Percentiles rank a stretch among this genome's conserved stretches.
These are phyloP conservation scores for Lepiota subincarnata DNA, from an alignment of 768 basidiomycete genomes.

Conservation along the genomic window DNA sequence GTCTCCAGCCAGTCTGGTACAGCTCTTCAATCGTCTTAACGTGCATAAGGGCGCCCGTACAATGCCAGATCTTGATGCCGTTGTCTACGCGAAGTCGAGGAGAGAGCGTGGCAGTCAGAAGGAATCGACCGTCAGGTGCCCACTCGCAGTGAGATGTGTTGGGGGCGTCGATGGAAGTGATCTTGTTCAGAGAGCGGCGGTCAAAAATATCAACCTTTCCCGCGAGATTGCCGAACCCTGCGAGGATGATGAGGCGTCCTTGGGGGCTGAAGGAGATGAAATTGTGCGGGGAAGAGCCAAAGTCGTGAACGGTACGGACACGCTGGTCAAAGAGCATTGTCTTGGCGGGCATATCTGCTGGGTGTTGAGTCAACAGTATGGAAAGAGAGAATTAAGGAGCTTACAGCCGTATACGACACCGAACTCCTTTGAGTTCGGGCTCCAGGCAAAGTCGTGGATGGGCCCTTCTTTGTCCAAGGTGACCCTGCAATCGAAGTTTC, in stretches of 20 bases:
- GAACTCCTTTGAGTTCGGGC: conserved; percentile 95
- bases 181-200: conserved; percentile 76
- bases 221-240: conserved; percentile 95
- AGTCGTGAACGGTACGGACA: conserved; percentile 83
- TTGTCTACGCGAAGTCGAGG: conserved; percentile 96
- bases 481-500: conserved; percentile 91
- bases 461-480: conserved; percentile 93
- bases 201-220: conserved; percentile 93
- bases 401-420: conserved; percentile 94
- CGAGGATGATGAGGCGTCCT: conserved; percentile 80
- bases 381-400: conserved; percentile 26
- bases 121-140: conserved; percentile 89
- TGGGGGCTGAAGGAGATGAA: conserved; percentile 95
- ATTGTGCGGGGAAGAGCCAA: conserved; percentile 86
- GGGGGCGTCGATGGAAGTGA: conserved; percentile 80
- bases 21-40: conserved; percentile 81
- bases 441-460: conserved; percentile 96
- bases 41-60: conserved; percentile 82
- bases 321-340: conserved; percentile 89
- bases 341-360: conserved; percentile 90
- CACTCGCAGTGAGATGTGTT: conserved; percentile 95
- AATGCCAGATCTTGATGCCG: conserved; percentile 95
- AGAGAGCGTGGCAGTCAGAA: conserved; percentile 93
- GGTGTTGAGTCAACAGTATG: not conserved
- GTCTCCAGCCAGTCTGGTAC: conserved; percentile 86